Evolutionary conservation across 139 green algal genomes (phyloP).

Genomic region (Picochlorum sp.): DNA sequence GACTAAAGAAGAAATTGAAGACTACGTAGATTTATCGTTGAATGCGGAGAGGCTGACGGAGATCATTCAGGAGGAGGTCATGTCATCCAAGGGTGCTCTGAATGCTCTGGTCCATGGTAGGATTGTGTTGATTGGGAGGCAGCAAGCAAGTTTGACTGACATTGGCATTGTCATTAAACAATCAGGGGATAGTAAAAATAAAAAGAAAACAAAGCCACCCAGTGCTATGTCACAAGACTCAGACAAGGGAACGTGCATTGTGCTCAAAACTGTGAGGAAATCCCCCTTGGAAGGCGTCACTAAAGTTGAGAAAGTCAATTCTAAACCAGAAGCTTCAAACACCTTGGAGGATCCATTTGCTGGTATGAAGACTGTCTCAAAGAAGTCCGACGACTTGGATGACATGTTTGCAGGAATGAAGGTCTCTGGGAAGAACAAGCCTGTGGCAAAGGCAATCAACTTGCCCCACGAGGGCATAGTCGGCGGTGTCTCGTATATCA

Average conservation of each 20-base stretch:
- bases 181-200: background rate
- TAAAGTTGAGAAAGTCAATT: background rate
- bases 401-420: constrained; percentile 19
- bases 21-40: constrained; percentile 39
- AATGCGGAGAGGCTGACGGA: constrained; percentile 37
- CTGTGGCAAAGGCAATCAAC: constrained; percentile 5
- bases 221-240: background rate
- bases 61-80: constrained; percentile 42
- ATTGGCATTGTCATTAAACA: constrained; percentile 42
- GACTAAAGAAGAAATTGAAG: constrained; percentile 27
- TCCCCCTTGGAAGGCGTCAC: constrained; percentile 17
- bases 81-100: constrained; percentile 38
- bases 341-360: background rate
- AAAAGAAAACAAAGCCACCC: background rate
- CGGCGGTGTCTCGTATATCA: constrained; percentile 40
- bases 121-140: constrained; percentile 45
- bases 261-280: constrained; percentile 27
- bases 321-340: background rate
- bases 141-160: constrained; percentile 46
- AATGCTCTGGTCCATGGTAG: constrained; percentile 44
- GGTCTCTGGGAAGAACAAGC: background rate
- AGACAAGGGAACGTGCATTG: background rate
- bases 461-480: constrained; percentile 55
- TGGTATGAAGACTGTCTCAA: background rate
- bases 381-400: constrained; percentile 7